These are phyloP conservation scores for Apophysomyces trapeziformis DNA, from an alignment of 371 early-diverging fungal species.

Conservation along the genomic window DNA sequence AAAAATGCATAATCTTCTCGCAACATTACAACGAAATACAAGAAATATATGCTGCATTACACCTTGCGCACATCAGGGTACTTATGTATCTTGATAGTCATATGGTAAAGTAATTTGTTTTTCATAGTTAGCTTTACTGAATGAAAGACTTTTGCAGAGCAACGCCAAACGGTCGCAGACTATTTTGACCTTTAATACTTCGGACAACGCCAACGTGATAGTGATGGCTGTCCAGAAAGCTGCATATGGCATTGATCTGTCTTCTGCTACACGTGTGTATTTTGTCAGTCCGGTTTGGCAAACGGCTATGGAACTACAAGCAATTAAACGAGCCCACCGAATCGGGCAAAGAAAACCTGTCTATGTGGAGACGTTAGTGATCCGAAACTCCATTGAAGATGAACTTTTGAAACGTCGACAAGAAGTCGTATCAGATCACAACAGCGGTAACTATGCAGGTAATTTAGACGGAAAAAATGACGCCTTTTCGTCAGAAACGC, in stretches of 20 bases:
- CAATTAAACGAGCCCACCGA: conserved; percentile 91
- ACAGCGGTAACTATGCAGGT: conserved; percentile 9
- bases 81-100: conserved; percentile 57
- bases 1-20: conserved; percentile 68
- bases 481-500: conserved; percentile 14
- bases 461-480: not conserved
- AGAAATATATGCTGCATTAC: conserved; percentile 52
- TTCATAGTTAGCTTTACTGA: not conserved
- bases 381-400: conserved; percentile 75
- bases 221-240: conserved; percentile 74
- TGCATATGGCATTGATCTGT: conserved; percentile 78
- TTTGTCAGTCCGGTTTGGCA: conserved; percentile 77
- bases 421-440: conserved; percentile 27
- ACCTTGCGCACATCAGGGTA: conserved; percentile 57
- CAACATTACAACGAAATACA: conserved; percentile 51
- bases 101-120: conserved; percentile 32
- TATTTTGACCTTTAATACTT: conserved; percentile 78
- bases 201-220: conserved; percentile 62
- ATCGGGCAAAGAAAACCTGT: conserved; percentile 85
- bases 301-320: conserved; percentile 68
- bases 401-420: conserved; percentile 50
- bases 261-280: conserved; percentile 71
- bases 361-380: conserved; percentile 76
- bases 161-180: conserved; percentile 60
- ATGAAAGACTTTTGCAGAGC: conserved; percentile 24